Evolutionary conservation across 106 monocot species (phyloP).

Genomic region (Dioscorea alata): DNA sequence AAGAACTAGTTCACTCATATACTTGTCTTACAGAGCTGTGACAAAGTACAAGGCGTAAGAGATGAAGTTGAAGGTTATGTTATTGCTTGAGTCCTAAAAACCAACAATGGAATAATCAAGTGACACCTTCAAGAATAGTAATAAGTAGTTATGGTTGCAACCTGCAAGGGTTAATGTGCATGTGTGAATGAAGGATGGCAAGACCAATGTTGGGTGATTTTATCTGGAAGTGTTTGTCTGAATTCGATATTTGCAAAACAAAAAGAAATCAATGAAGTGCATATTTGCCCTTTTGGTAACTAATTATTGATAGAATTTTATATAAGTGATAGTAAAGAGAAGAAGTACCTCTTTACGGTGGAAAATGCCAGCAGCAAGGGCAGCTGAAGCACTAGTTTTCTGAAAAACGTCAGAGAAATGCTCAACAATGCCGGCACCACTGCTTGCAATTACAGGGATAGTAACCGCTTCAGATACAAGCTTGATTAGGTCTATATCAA

Average conservation of each 20-base stretch:
- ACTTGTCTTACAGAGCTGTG: no score
- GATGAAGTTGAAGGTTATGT: no score
- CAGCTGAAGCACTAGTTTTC: conserved; percentile 86
- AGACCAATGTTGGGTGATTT: neutral
- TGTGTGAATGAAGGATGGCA: neutral
- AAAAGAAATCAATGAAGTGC: neutral
- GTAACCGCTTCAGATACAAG: conserved; percentile 85
- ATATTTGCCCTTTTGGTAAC: neutral
- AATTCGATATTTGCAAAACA: neutral
- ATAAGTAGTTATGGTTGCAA: no score
- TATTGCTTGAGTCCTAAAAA: no score
- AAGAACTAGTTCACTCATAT: neutral
- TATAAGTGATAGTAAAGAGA: neutral
- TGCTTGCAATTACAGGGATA: conserved; percentile 96
- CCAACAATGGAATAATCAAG: no score
- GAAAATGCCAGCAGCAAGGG: conserved; percentile 98
- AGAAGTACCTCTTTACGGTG: conserved; percentile 83
- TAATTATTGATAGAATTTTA: no score
- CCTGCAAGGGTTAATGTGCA: neutral
- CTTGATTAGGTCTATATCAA: conserved; percentile 80
- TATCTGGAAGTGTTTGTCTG: neutral
- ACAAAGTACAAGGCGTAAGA: no score
- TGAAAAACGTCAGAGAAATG: conserved; percentile 92
- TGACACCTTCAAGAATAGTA: no score
- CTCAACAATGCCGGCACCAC: conserved; percentile 75